Evolutionary conservation across 768 basidiomycete species (phyloP), one percentile per base, ranked within the genome.

Genomic region (Cytidiella melzeri): DNA sequence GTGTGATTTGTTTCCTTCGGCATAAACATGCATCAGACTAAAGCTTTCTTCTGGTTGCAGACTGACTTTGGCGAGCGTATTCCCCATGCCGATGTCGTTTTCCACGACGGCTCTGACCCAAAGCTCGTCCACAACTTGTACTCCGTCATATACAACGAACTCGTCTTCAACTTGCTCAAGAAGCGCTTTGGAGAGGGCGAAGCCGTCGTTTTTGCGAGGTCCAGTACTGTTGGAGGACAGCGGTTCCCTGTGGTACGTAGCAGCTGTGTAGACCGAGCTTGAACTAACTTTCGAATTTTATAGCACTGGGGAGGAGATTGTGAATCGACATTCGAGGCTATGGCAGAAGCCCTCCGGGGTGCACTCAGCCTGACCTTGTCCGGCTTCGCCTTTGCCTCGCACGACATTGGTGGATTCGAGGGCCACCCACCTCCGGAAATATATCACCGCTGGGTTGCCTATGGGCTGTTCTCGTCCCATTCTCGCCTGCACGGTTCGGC

Each of bases 331-430:
- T 87, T 77, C 67, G 83, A 84, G 61, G 86, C 83, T 3, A 87
- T 89, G 84, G 82, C 81, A 0, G 84, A 89, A 64, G 77, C 83
- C 1, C 65, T 87, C 45, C 73, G 84, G 4, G 85, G 86, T 9
- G 70, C 72, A 15, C 65, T 89, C n/a, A 81, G 80, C 34, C 64
- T 87, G 47, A 82, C 81, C 1, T 51, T 73, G 4, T 84, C 83
- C 25, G 84, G 86, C 1, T 89, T 86, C 56, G 82, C 75, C 0
- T 87, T 79, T 64, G 77, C 82, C 5, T 81, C 81, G 15, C 83
- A 85, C 62, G 86, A 89, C 59, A 85, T 89, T 48, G 86, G 84
- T 21, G 85, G 85, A 1, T 88, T 86, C 55, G 84, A 87, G 77
- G 84, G 83, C 9, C 79, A 77, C 45, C 83, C 84, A 2, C 77